Base-by-base conservation (phyloP, 2,329 filamentous ascomycete species). In the Trichoderma citrinoviride region DNA sequence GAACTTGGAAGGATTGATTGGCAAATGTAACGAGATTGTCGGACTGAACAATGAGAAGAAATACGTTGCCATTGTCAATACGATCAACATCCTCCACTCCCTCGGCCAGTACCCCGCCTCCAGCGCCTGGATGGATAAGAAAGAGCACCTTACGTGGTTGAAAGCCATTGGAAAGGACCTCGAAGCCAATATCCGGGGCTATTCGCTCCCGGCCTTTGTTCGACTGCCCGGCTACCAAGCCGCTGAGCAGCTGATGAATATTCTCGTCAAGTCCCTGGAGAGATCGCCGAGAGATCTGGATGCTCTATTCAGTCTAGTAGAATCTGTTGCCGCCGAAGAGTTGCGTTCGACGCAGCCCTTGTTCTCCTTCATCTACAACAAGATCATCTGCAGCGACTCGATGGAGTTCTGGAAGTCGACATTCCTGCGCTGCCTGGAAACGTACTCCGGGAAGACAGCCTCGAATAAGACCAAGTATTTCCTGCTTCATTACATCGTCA, bases 401-500 rank as follows among this genome's bases (percentile, higher is more conserved):
- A 86, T 95, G 25, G 92, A 96, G 17, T 95, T 93, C 73, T 93
- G 93, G 83, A 92, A 90, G 71, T 86, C 87, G 5, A 84, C 96
- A 2, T 85, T 98, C 47, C 85, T 94, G 72, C 90, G 91, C 61
- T 96, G 93, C 72, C 85, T 99, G 53, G 93, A 98, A 64, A 82
- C 93, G 0, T 99, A 97, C 75, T 89, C 91, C 7, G 86, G 88
- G 56, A 92, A 90, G 73, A 86, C 82, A 52, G 91, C 89, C 14
- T 88, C 90, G 0, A 95, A 97, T 77, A 93, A 90, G 79, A 91
- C 92, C 50, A 99, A 99, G 77, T 90, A 93, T 60, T 99, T 97
- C 75, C 82, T 96, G 41, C 88, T 99, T 73, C 92, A 92, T 74
- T 89, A 97, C 75, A 85, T 99, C 37, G 91, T 97, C 69, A 99